These are phyloP conservation scores for Taphrina pruni DNA, from an alignment of 1,139 yeast species.

Conservation along the genomic window DNA sequence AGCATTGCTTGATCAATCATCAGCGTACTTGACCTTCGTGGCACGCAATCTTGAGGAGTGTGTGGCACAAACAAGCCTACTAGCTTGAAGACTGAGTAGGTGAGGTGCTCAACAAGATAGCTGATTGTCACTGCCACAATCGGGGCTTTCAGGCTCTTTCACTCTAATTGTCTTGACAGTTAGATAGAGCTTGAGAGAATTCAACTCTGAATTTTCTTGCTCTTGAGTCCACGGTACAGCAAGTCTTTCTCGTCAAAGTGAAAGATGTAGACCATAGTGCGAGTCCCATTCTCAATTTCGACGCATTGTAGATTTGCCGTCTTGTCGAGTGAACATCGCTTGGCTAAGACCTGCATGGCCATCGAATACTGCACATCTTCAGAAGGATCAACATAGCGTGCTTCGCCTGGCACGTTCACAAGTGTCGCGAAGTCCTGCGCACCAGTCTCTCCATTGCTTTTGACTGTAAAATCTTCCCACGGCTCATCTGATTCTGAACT, in stretches of 20 bases:
- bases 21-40: too few species aligned
- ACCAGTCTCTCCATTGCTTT: not conserved
- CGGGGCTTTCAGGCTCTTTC: too few species aligned
- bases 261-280: constrained; percentile 19
- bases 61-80: too few species aligned
- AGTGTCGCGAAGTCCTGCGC: constrained; percentile 9
- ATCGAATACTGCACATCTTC: constrained; percentile 5
- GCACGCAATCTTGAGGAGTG: too few species aligned
- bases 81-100: too few species aligned
- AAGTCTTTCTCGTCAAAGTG: not conserved
- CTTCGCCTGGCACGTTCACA: constrained; percentile 9
- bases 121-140: too few species aligned
- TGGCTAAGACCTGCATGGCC: constrained; percentile 8
- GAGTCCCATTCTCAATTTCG: constrained; percentile 24
- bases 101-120: too few species aligned
- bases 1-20: too few species aligned
- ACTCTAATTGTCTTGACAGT: too few species aligned
- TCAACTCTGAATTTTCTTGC: constrained; percentile 31
- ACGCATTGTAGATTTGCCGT: not conserved
- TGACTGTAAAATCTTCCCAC: constrained; percentile 10
- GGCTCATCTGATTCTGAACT: constrained; percentile 33
- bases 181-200: not conserved
- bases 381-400: constrained; percentile 4
- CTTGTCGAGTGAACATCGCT: not conserved
- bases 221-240: constrained; percentile 18